Evolutionary conservation across 305 asterid species (phyloP).

Genomic region (Fraxinus greggii): DNA sequence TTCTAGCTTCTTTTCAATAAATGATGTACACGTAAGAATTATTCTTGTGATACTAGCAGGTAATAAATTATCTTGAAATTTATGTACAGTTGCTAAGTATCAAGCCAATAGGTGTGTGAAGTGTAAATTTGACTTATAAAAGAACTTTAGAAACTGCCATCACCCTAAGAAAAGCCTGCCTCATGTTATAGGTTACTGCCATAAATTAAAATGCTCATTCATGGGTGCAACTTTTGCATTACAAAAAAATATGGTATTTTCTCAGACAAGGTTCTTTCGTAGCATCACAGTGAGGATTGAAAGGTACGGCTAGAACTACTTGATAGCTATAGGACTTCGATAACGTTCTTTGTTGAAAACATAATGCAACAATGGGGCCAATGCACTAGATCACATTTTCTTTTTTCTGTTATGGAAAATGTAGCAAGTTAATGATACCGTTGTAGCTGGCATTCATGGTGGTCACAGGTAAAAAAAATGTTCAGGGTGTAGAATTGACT

Average conservation of each 20-base stretch:
- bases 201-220: background rate
- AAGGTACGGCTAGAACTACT: background rate
- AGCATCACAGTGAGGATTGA: background rate
- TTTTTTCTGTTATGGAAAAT: background rate
- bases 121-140: background rate
- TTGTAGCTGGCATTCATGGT: background rate
- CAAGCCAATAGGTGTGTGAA: background rate
- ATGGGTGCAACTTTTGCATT: background rate
- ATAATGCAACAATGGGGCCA: background rate
- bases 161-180: background rate
- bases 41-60: background rate
- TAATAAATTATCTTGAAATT: background rate
- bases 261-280: background rate
- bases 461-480: background rate
- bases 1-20: background rate
- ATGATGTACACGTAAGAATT: background rate
- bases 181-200: background rate
- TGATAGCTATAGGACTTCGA: background rate
- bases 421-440: background rate
- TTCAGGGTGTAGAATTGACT: background rate
- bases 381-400: background rate
- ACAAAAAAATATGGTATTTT: background rate
- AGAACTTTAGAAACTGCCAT: background rate
- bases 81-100: background rate
- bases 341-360: background rate